Percentiles rank a stretch among this genome's conserved stretches.
Evolutionary conservation across 805 yeast genomes (phyloP).

Genomic region (Metschnikowia corniflorae): DNA sequence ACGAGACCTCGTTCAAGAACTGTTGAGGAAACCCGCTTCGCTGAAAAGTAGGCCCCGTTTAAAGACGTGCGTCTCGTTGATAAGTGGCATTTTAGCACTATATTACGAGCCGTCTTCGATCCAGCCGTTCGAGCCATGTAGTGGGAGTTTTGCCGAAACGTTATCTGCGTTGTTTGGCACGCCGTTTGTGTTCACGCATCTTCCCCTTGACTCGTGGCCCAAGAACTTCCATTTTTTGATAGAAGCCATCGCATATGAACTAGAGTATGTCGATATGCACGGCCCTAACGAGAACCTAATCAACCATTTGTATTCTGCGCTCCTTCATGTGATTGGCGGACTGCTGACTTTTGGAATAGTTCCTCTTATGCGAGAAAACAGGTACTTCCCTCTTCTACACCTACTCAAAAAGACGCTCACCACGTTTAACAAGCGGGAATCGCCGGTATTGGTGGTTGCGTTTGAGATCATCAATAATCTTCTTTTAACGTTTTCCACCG

Average conservation of each 20-base stretch:
- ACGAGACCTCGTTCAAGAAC: constrained; percentile 20
- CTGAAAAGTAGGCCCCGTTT: constrained; percentile 17
- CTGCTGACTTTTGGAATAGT: constrained; percentile 16
- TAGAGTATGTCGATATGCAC: constrained; percentile 5
- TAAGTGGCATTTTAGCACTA: constrained; percentile 16
- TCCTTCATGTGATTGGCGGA: constrained; percentile 24
- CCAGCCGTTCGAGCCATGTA: constrained; percentile 20
- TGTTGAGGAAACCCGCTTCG: constrained; percentile 13
- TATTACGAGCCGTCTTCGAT: constrained; percentile 16
- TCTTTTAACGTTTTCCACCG: constrained; percentile 39
- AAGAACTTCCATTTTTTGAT: constrained; percentile 23
- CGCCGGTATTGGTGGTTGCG: constrained; percentile 19
- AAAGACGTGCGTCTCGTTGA: constrained; percentile 22
- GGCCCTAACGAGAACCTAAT: constrained; percentile 20
- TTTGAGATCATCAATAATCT: constrained; percentile 46
- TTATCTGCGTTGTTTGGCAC: constrained; percentile 21
- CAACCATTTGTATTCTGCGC: constrained; percentile 18
- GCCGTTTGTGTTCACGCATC: constrained; percentile 30
- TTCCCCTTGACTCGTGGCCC: constrained; percentile 28
- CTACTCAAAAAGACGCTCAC: constrained; percentile 18
- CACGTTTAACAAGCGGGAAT: constrained; percentile 23
- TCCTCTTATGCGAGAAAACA: constrained; percentile 16
- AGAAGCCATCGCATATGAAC: constrained; percentile 15
- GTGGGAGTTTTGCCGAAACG: constrained; percentile 24
- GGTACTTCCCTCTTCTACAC: constrained; percentile 20